phyloP scores from a whole-genome alignment of 768 basidiomycete genomes.

The Calocera viscosa region DNA sequence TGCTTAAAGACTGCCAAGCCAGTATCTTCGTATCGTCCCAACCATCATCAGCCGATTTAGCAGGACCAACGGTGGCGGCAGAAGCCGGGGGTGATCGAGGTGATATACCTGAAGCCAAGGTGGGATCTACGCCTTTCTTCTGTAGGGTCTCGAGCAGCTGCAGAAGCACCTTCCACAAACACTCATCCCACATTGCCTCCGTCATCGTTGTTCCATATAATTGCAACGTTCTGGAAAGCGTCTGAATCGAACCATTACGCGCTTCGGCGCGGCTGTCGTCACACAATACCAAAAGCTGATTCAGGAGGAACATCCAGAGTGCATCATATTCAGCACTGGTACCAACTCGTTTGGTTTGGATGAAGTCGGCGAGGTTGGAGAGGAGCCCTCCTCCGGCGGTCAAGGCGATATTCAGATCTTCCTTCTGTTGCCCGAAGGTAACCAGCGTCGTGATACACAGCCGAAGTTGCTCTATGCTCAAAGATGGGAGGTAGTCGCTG shows the following conservation, averaged over 20 bases:
- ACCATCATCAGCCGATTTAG: slow-evolving; percentile 30
- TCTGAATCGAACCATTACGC: slow-evolving; percentile 87
- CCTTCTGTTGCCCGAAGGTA: slow-evolving; percentile 75
- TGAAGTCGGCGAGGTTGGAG: slow-evolving; percentile 93
- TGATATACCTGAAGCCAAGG: neutral
- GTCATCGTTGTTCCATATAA: slow-evolving; percentile 82
- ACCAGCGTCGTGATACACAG: slow-evolving; percentile 84
- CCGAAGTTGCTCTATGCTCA: slow-evolving; percentile 69
- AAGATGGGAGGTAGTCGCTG: slow-evolving; percentile 66
- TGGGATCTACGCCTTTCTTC: neutral
- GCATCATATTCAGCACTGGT: slow-evolving; percentile 56
- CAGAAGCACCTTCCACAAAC: slow-evolving; percentile 83
- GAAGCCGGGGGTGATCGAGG: neutral
- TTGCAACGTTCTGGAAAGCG: slow-evolving; percentile 85
- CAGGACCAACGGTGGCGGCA: slow-evolving; percentile 14
- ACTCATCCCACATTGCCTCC: slow-evolving; percentile 73
- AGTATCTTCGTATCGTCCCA: slow-evolving; percentile 87
- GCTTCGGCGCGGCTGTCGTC: slow-evolving; percentile 77
- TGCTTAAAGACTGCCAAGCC: slow-evolving; percentile 69
- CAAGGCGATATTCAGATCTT: slow-evolving; percentile 88
- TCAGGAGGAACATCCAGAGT: slow-evolving; percentile 87
- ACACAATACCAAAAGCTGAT: slow-evolving; percentile 71
- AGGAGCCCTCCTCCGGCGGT: slow-evolving; percentile 86
- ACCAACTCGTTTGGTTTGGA: slow-evolving; percentile 69
- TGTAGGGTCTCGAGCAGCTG: slow-evolving; percentile 56